These are phyloP conservation scores for Solanum pennellii DNA, from an alignment of 257 asterid species.

Conservation along the genomic window DNA sequence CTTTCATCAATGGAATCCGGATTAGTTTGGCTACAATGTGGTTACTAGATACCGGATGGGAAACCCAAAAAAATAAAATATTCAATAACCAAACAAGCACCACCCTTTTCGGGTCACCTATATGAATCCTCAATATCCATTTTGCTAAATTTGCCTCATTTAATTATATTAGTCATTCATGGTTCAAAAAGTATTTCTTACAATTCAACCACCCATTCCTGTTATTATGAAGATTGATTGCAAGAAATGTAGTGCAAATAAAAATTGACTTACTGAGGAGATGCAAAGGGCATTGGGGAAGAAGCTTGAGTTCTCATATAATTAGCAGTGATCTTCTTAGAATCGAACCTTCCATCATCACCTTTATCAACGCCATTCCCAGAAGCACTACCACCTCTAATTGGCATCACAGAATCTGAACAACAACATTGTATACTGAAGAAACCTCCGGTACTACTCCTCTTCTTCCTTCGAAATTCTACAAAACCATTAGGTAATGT, in stretches of 20 bases:
- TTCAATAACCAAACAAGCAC: background rate
- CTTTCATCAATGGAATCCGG: background rate
- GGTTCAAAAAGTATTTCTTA: background rate
- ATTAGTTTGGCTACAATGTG: background rate
- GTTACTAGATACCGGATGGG: background rate
- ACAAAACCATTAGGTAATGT: slow-evolving; percentile 4
- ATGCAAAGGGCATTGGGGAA: slow-evolving; percentile 47
- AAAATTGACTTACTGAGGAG: slow-evolving; percentile 35
- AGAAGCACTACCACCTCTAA: slow-evolving; percentile 21
- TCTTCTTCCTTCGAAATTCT: slow-evolving; percentile 39
- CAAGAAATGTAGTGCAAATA: background rate
- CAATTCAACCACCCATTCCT: background rate
- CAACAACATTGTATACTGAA: slow-evolving; percentile 39
- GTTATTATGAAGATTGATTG: background rate
- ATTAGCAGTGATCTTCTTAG: slow-evolving; percentile 19
- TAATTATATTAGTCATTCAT: background rate
- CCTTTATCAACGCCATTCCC: slow-evolving; percentile 37
- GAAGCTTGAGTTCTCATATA: slow-evolving; percentile 23
- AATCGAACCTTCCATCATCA: slow-evolving; percentile 41
- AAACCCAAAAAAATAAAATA: background rate
- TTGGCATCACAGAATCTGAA: slow-evolving; percentile 27
- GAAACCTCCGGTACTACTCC: slow-evolving; percentile 4
- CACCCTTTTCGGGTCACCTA: background rate
- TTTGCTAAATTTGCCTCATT: background rate
- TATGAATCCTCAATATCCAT: background rate